A percentile compares a stretch with the other conserved stretches of the same genome.
phyloP scores from a whole-genome alignment of 225 moss, liverwort and hornwort species.

The Neckera pumila region DNA sequence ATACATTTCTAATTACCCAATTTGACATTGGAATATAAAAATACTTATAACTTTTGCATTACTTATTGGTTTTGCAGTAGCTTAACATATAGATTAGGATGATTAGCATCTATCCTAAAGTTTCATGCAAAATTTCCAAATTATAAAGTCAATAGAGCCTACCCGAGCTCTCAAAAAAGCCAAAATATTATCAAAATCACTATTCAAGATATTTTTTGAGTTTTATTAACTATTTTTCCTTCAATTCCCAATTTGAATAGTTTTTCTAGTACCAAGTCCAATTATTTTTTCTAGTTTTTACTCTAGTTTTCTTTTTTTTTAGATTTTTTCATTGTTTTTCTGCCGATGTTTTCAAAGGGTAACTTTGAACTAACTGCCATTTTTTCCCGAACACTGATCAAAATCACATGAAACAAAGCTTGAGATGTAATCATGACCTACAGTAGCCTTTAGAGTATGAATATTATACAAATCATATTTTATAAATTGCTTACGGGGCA shows the following conservation, averaged over 20 bases:
- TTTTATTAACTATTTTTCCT: neutral
- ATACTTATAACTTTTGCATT: too few species aligned
- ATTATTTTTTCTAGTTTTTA: neutral
- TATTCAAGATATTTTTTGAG: neutral
- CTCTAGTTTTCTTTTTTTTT: rapidly evolving
- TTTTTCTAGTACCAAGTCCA: rapidly evolving
- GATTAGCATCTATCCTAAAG: neutral
- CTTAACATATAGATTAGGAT: neutral
- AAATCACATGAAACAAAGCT: too few species aligned
- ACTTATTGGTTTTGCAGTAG: rapidly evolving
- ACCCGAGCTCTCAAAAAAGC: rapidly evolving
- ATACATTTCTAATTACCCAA: neutral
- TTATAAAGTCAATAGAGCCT: neutral
- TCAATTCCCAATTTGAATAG: rapidly evolving
- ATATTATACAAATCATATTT: too few species aligned
- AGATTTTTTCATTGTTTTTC: neutral
- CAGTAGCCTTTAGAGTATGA: too few species aligned
- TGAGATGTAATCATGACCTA: too few species aligned
- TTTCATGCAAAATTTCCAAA: neutral
- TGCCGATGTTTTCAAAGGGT: rapidly evolving
- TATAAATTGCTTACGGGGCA: too few species aligned
- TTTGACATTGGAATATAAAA: neutral
- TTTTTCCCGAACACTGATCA: too few species aligned
- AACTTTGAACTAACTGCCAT: too few species aligned
- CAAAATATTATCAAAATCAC: neutral